A percentile compares a stretch with the other conserved stretches of the same genome.
These are phyloP conservation scores for Multifurca ochricompacta DNA, from an alignment of 768 basidiomycete genomes.

Conservation along the genomic window DNA sequence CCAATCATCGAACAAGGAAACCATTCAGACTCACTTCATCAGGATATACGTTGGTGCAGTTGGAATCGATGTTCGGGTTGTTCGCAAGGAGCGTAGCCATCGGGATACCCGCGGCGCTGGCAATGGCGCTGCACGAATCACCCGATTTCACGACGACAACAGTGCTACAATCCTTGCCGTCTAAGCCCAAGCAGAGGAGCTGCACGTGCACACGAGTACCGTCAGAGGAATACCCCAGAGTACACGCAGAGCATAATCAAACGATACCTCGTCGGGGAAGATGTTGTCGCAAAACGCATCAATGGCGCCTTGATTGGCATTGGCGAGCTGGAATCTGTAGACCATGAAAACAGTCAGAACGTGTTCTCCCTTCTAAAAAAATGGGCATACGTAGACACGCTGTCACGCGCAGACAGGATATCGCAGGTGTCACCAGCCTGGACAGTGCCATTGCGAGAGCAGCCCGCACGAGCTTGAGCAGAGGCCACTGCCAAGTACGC, in stretches of 20 bases:
- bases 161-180: slow-evolving; percentile 48
- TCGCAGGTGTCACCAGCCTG: slow-evolving; percentile 47
- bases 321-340: slow-evolving; percentile 49
- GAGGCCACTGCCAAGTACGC: background rate
- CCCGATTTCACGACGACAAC: slow-evolving; percentile 39
- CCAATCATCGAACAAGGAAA: background rate
- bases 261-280: slow-evolving; percentile 37
- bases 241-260: background rate
- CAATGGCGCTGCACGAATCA: slow-evolving; percentile 45
- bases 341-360: background rate
- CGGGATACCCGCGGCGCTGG: slow-evolving; percentile 34
- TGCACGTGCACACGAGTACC: too few species aligned
- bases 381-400: slow-evolving; percentile 38
- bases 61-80: slow-evolving; percentile 62
- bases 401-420: slow-evolving; percentile 39
- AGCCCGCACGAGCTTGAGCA: slow-evolving; percentile 25
- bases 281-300: slow-evolving; percentile 52
- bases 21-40: slow-evolving; percentile 56
- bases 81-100: slow-evolving; percentile 49
- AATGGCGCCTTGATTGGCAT: slow-evolving; percentile 41
- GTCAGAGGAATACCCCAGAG: background rate
- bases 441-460: slow-evolving; percentile 48
- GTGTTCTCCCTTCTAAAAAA: background rate
- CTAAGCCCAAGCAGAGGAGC: slow-evolving; percentile 47
- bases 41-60: slow-evolving; percentile 60